Conservation (phyloP, 495 filamentous ascomycete genomes). For the Glutinoglossum americanum region DNA sequence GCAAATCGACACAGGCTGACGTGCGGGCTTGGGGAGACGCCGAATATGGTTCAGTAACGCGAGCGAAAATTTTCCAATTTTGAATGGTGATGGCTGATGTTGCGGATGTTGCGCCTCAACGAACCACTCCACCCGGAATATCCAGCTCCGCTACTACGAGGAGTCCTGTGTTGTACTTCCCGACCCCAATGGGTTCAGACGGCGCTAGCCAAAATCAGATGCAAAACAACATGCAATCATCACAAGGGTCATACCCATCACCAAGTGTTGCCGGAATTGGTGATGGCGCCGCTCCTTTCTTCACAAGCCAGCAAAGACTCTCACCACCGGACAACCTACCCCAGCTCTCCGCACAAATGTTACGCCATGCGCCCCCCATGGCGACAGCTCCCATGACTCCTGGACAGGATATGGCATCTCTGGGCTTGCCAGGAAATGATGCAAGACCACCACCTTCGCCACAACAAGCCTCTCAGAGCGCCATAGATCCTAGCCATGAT, state of each 20-base stretch:
- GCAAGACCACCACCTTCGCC: neutral
- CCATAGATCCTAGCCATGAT: constrained; percentile 5
- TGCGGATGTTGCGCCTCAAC: neutral
- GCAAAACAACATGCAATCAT: constrained; percentile 3
- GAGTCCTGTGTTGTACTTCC: neutral
- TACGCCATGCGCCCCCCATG: neutral
- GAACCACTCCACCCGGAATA: neutral
- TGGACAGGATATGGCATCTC: neutral
- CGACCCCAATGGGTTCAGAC: neutral
- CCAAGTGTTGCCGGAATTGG: constrained; percentile 3
- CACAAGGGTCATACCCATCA: constrained; percentile 7
- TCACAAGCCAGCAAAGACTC: constrained; percentile 4
- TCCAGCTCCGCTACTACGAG: neutral
- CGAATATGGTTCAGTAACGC: neutral
- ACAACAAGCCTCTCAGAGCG: neutral
- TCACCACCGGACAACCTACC: constrained; percentile 5
- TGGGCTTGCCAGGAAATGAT: neutral
- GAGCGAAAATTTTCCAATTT: neutral
- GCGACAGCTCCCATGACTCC: neutral
- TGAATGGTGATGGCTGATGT: neutral
- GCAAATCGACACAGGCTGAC: neutral
- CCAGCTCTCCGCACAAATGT: neutral
- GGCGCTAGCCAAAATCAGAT: neutral
- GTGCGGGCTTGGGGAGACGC: neutral
- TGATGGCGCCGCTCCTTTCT: constrained; percentile 7